Conservation (phyloP, 768 basidiomycete genomes). For the Sutorius australiensis region DNA sequence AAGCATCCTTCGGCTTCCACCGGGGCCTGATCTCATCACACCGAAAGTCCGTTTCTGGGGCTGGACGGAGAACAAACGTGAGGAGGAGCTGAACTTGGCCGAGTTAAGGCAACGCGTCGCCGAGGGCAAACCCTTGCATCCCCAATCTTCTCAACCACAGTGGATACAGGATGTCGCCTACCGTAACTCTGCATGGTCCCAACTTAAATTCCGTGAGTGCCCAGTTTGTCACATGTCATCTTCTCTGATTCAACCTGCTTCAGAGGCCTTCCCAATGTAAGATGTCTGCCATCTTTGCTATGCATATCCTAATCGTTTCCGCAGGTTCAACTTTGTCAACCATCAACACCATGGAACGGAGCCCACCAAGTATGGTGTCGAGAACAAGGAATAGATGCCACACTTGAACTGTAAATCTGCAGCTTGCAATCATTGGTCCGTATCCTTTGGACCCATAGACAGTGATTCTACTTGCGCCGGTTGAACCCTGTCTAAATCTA, state of each 20-base stretch:
- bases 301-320: slow-evolving; percentile 6
- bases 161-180: slow-evolving; percentile 88
- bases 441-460: neutral
- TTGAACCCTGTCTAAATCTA: neutral
- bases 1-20: slow-evolving; percentile 29
- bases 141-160: slow-evolving; percentile 71
- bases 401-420: slow-evolving; percentile 8
- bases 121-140: slow-evolving; percentile 84
- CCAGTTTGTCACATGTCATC: slow-evolving; percentile 2
- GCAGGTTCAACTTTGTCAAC: slow-evolving; percentile 93
- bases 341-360: slow-evolving; percentile 86
- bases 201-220: slow-evolving; percentile 84
- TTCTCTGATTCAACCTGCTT: slow-evolving; percentile 12
- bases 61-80: slow-evolving; percentile 84
- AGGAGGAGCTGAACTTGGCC: slow-evolving; percentile 69
- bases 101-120: slow-evolving; percentile 74
- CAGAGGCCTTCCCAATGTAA: slow-evolving; percentile 76
- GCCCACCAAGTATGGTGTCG: slow-evolving; percentile 69
- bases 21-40: slow-evolving; percentile 12
- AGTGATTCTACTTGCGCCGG: neutral
- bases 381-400: slow-evolving; percentile 27
- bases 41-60: slow-evolving; percentile 87
- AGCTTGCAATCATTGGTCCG: neutral
- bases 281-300: slow-evolving; percentile 21
- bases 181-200: slow-evolving; percentile 89